Evolutionary conservation across 78 protist species (phyloP).

Genomic region (Chrysochromulina tobinii): DNA sequence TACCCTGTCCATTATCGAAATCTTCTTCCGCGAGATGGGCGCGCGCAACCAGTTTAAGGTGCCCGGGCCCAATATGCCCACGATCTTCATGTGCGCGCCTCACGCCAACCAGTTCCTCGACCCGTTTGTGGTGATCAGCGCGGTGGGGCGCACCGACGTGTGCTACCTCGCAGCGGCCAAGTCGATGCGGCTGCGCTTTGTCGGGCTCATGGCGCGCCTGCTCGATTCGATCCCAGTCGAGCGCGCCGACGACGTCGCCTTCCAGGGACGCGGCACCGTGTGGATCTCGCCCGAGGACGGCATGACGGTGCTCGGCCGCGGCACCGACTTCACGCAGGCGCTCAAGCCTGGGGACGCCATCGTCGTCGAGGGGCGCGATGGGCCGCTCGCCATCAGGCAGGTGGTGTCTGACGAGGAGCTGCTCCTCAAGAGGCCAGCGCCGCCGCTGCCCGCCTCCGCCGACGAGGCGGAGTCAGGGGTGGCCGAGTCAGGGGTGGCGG

Average conservation of each 20-base stretch:
- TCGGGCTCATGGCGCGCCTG: background rate
- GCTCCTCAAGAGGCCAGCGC: background rate
- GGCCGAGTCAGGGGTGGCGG: too few relatives aligned
- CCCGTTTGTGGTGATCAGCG: conserved; percentile 22
- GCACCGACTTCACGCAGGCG: conserved; percentile 1
- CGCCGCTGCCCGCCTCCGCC: background rate
- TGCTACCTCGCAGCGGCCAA: conserved; percentile 43
- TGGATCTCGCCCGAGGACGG: background rate
- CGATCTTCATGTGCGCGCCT: conserved; percentile 37
- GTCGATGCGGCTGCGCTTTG: background rate
- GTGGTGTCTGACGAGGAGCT: background rate
- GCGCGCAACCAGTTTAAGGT: conserved; percentile 8
- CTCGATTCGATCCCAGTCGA: conserved; percentile 54
- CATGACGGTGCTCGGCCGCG: background rate
- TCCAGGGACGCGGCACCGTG: background rate
- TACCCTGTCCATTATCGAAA: background rate
- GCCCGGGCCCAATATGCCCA: background rate
- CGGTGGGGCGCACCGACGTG: background rate
- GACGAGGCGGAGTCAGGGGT: too few relatives aligned
- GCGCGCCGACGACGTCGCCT: conserved; percentile 51
- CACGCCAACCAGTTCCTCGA: conserved; percentile 61
- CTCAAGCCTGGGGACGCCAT: background rate
- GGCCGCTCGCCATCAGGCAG: background rate
- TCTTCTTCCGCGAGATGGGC: conserved; percentile 36
- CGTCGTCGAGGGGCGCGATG: background rate